phyloP scores from a whole-genome alignment of 208 protist genomes.

The Trypanosoma avium region DNA sequence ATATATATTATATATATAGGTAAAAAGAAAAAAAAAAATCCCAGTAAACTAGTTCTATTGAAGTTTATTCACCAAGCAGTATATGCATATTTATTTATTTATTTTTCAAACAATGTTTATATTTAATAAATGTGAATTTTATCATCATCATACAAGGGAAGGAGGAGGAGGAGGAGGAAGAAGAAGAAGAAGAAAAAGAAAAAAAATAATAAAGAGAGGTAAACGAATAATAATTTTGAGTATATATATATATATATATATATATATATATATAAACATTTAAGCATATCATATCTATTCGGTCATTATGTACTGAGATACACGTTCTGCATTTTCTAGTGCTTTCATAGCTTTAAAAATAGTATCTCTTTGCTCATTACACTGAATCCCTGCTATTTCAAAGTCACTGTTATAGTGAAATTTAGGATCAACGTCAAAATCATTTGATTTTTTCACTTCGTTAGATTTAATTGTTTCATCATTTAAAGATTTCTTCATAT shows the following conservation, averaged over 20 bases:
- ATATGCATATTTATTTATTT: too few species aligned
- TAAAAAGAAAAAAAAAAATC: constrained; percentile 15
- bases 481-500: too few species aligned
- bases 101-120: too few species aligned
- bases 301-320: constrained; percentile 24
- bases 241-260: too few species aligned
- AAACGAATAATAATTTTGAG: too few species aligned
- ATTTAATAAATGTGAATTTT: too few species aligned
- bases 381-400: neutral
- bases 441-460: neutral
- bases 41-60: too few species aligned
- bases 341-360: constrained; percentile 18
- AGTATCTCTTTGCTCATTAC: constrained; percentile 2
- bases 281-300: constrained; percentile 1
- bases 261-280: constrained; percentile 10
- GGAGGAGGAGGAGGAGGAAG: constrained; percentile 21
- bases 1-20: too few species aligned
- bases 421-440: neutral
- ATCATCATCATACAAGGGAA: neutral
- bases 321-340: constrained; percentile 25
- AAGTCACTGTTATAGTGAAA: neutral
- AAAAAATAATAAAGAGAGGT: too few species aligned
- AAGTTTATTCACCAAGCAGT: too few species aligned
- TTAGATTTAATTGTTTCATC: too few species aligned
- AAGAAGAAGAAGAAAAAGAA: constrained; percentile 43